These are phyloP conservation scores for Lactarius evosmus DNA, from an alignment of 768 basidiomycete genomes.

Conservation along the genomic window DNA sequence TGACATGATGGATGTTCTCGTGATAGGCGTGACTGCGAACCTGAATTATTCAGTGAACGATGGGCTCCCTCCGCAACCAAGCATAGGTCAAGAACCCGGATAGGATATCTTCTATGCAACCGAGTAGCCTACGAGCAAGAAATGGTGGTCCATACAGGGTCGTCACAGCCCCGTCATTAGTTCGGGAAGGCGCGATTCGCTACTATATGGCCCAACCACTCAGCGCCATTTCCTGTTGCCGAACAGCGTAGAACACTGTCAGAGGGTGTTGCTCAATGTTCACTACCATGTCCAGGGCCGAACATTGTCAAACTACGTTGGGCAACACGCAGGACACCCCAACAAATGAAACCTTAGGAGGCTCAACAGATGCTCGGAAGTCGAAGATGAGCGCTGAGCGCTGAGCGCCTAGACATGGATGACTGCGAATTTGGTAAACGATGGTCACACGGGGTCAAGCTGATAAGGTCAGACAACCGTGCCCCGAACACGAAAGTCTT, in stretches of 20 bases:
- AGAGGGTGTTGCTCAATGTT: background rate
- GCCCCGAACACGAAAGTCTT: too few relatives aligned
- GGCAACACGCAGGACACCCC: background rate
- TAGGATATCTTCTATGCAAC: background rate
- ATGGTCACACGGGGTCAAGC: too few relatives aligned
- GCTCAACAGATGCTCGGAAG: constrained; percentile 7
- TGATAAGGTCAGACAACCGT: too few relatives aligned
- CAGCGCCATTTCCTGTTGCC: background rate
- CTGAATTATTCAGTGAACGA: background rate
- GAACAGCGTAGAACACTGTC: background rate
- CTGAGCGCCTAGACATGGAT: background rate
- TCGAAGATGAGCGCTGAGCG: background rate
- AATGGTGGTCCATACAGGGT: background rate
- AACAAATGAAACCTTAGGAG: background rate
- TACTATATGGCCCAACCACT: too few relatives aligned
- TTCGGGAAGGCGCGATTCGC: background rate
- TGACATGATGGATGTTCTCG: background rate
- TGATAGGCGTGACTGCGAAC: background rate
- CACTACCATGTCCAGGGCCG: constrained; percentile 1
- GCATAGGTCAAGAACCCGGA: background rate
- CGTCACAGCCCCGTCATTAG: background rate
- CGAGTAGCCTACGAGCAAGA: background rate
- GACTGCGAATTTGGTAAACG: background rate
- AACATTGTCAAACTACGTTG: constrained; percentile 1
- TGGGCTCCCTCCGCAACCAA: background rate